Evolutionary conservation across 495 filamentous ascomycete species (phyloP), one percentile per base, ranked within the genome.

Genomic region (Mycothermus thermophilus): DNA sequence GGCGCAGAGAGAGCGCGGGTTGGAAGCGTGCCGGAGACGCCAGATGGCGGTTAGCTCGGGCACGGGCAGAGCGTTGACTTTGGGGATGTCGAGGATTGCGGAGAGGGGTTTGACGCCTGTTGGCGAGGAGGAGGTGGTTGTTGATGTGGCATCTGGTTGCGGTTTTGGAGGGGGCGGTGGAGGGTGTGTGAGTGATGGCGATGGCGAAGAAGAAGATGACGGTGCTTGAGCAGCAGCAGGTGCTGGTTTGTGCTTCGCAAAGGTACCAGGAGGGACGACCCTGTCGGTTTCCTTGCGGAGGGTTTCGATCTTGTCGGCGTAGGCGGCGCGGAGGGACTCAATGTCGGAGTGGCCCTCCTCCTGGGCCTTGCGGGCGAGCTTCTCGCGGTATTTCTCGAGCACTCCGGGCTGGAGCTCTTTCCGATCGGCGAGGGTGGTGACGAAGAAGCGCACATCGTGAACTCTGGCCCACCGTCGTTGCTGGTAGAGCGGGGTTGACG

Each of bases 381-480:
- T 92, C 41, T 77, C 67, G 43, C 73, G 71, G 63, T 96, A 96
- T 54, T 82, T 93, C 41, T 93, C 85, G 26, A 78, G 47, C 13
- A 94, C 62, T 43, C 62, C 68, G 17, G 28, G 72, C 10, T 41
- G 47, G n/a, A n/a, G n/a, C n/a, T n/a, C n/a, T n/a, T n/a, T n/a
- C n/a, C n/a, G n/a, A n/a, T n/a, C n/a, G n/a, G n/a, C n/a, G 57
- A 64, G 53, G 18, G 66, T 62, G 19, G 64, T 66, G 15, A 79
- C 80, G 13, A 93, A 65, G 65, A 90, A 93, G 27, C 87, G 84
- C 28, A 92, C 77, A 59, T 94, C 84, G 57, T 88, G 82, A 8
- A 93, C 86, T 42, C 80, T 83, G 7, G 90, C 92, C 80, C 83
- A 87, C 45, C 92, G 74, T 34, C 80, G 69, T 51, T 96, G 90